Conservation (phyloP, 2,329 filamentous ascomycete genomes). For the Arthrobotrys musiformis region DNA sequence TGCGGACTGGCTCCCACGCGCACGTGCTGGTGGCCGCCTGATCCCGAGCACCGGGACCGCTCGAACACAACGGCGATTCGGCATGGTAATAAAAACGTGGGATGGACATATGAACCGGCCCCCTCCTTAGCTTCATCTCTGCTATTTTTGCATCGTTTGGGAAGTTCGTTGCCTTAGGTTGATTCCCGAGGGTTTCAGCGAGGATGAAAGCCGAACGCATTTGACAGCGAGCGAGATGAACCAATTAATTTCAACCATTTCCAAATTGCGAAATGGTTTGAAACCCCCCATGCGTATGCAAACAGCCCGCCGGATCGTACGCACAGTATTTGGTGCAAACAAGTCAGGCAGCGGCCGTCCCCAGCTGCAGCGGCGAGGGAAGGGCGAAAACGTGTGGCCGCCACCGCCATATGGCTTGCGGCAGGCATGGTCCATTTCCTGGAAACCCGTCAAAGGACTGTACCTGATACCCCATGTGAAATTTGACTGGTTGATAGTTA, state of each 20-base stretch:
- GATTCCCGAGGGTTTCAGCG: slow-evolving; percentile 31
- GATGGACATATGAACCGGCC: slow-evolving; percentile 1
- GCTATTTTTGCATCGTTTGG: slow-evolving; percentile 22
- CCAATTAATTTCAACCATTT: slow-evolving; percentile 7
- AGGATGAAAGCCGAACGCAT: slow-evolving; percentile 20
- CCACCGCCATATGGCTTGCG: slow-evolving; percentile 45
- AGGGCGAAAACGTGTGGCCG: slow-evolving; percentile 29
- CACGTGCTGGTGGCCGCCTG: slow-evolving; percentile 28
- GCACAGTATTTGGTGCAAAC: no score
- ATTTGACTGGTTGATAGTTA: slow-evolving; percentile 13
- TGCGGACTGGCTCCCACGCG: neutral
- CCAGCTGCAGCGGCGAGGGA: neutral
- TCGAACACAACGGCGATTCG: slow-evolving; percentile 21
- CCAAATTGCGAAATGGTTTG: slow-evolving; percentile 11
- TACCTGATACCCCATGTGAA: slow-evolving; percentile 5
- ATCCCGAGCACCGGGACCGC: slow-evolving; percentile 34
- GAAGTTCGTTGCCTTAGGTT: slow-evolving; percentile 14
- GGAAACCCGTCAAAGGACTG: slow-evolving; percentile 16
- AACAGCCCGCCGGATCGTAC: slow-evolving; percentile 10
- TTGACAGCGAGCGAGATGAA: no score
- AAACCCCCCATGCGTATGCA: slow-evolving; percentile 18
- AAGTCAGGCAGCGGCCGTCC: slow-evolving; percentile 24
- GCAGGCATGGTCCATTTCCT: slow-evolving; percentile 31
- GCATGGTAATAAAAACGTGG: slow-evolving; percentile 40
- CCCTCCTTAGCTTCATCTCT: slow-evolving; percentile 7